Evolutionary conservation across 306 rosid species (phyloP), one percentile per base, ranked within the genome.

Genomic region (Dryas octopetala): DNA sequence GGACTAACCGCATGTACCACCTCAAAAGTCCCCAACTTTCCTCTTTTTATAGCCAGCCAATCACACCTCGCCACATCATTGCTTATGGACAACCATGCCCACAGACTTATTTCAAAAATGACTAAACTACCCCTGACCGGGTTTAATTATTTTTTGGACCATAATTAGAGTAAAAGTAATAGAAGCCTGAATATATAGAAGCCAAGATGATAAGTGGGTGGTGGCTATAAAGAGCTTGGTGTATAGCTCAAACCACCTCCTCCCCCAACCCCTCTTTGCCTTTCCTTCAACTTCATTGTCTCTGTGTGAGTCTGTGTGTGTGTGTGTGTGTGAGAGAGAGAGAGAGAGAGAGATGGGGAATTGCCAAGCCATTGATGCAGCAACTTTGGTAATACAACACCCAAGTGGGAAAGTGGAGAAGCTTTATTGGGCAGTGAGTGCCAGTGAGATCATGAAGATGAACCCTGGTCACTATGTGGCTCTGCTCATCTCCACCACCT

Each of bases 311-410:
- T 46, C 9, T n/a, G 17, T 49, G 12, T 49, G 53, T 53, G 15
- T 6, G 23, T 19, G 23, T 19, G 26, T n/a, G n/a, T n/a, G 19
- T 67, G 69, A 75, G 62, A 75, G 55, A 75, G 60, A 38, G 47
- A 44, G 46, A 65, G 75, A 55, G 78, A 75, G 60, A 68, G 40
- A 26, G 55, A 91, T 95, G 99, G 99, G 99, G 49, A 95, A 95
- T 70, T 95, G 99, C n/a, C 99, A 95, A 82, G 99, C 99, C 53
- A 79, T 89, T 80, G 99, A 95, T 87, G 85, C 99, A 19, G 99
- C 99, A 68, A 90, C 93, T 9, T 82, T 95, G 41, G 96, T 89
- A 45, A 87, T 95, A 44, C 97, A 95, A 53, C 93, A 92, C 68
- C 97, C 99, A 40, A 89, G 79, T 85, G 99, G 99, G 45, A 92